Evolutionary conservation across 1,284 basidiomycete species (phyloP).

Genomic region (Cryptococcus maquisensis): DNA sequence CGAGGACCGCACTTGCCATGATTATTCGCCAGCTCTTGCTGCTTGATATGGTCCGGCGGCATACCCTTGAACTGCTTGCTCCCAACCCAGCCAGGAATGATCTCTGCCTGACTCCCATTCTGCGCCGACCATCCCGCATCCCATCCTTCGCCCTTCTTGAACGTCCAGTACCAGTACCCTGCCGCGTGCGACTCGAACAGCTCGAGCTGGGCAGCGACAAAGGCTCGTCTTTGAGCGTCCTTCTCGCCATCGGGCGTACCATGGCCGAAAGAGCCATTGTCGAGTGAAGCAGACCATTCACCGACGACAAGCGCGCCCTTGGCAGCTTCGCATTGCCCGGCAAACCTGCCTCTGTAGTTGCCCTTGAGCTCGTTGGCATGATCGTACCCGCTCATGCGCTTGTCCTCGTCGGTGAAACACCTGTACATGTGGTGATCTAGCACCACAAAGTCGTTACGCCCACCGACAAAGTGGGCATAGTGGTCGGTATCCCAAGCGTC

Average conservation of each 20-base stretch:
- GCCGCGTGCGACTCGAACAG: slow-evolving; percentile 64
- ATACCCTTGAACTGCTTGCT: slow-evolving; percentile 24
- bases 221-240: slow-evolving; percentile 55
- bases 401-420: slow-evolving; percentile 58
- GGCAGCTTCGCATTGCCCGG: slow-evolving; percentile 33
- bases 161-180: slow-evolving; percentile 87
- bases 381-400: slow-evolving; percentile 55
- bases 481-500: slow-evolving; percentile 73
- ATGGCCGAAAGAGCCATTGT: slow-evolving; percentile 59
- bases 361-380: slow-evolving; percentile 53
- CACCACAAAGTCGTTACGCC: slow-evolving; percentile 54
- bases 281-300: slow-evolving; percentile 80
- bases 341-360: slow-evolving; percentile 22
- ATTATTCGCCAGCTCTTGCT: slow-evolving; percentile 48
- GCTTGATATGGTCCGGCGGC: slow-evolving; percentile 44
- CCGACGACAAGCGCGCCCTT: slow-evolving; percentile 66
- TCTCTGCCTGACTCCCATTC: slow-evolving; percentile 62
- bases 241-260: slow-evolving; percentile 51
- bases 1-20: slow-evolving; percentile 47
- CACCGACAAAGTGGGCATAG: slow-evolving; percentile 59
- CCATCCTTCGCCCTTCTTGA: slow-evolving; percentile 65
- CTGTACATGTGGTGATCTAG: slow-evolving; percentile 84
- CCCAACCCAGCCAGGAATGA: slow-evolving; percentile 58
- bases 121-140: slow-evolving; percentile 74
- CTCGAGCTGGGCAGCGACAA: slow-evolving; percentile 63